Evolutionary conservation across 208 protist genomes (phyloP).

Genomic region (Kentomonas sorsogonicus): DNA sequence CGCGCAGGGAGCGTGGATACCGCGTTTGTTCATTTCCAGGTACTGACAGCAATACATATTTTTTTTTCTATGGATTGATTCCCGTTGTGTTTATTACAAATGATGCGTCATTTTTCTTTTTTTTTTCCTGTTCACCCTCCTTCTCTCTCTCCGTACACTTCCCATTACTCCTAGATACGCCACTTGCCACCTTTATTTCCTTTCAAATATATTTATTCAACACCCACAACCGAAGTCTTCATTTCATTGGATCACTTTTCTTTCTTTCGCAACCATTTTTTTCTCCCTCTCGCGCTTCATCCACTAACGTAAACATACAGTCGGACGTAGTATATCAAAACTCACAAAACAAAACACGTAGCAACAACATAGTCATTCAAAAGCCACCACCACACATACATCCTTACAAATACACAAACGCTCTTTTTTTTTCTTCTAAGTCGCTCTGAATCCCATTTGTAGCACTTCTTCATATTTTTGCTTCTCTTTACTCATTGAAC

Average conservation of each 20-base stretch:
- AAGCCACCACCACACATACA: not conserved
- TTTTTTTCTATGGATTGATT: too few relatives aligned
- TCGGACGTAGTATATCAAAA: too few relatives aligned
- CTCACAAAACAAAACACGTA: not conserved
- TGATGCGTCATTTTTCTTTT: not conserved
- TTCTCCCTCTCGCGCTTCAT: too few relatives aligned
- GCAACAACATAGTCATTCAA: not conserved
- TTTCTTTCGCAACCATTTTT: conserved; percentile 3
- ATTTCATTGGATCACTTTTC: not conserved
- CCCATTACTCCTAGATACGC: not conserved
- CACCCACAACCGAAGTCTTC: not conserved
- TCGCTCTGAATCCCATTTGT: conserved; percentile 2
- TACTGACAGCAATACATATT: too few relatives aligned
- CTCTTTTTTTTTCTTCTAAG: conserved; percentile 8
- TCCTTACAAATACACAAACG: not conserved
- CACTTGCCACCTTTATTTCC: conserved; percentile 9
- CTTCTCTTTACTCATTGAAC: not conserved
- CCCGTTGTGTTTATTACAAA: too few relatives aligned
- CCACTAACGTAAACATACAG: too few relatives aligned
- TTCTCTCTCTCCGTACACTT: conserved; percentile 7
- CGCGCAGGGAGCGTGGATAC: too few relatives aligned
- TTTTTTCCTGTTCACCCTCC: not conserved
- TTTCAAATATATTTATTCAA: conserved; percentile 14
- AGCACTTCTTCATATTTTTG: too few relatives aligned
- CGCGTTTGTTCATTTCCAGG: too few relatives aligned